phyloP scores from a whole-genome alignment of 75 land plant species.

The Larix kaempferi region DNA sequence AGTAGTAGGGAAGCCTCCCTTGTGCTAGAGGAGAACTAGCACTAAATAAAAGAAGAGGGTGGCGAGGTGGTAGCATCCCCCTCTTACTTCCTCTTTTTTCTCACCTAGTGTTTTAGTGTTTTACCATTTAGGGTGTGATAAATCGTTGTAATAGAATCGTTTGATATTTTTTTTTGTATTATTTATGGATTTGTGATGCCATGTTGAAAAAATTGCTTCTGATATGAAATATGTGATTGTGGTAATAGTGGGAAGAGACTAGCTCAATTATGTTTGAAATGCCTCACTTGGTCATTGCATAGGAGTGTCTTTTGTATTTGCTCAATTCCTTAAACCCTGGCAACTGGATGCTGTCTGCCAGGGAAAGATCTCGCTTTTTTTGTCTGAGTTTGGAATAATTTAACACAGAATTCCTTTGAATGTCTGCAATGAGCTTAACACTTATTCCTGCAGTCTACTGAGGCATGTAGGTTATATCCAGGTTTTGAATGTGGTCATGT shows the following conservation, averaged over 20 bases:
- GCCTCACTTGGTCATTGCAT: background rate
- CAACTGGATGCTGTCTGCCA: background rate
- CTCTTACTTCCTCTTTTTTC: too few relatives aligned
- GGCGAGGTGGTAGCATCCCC: too few relatives aligned
- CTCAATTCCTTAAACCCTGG: background rate
- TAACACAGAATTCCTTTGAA: background rate
- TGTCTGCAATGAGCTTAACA: conserved; percentile 4
- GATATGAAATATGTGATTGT: background rate
- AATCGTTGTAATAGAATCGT: too few relatives aligned
- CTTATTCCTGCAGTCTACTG: background rate
- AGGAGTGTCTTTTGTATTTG: background rate
- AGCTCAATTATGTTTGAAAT: background rate
- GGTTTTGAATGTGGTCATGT: conserved; percentile 9
- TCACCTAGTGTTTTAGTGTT: too few relatives aligned
- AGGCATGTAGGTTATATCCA: conserved; percentile 1
- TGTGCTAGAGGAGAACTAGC: too few relatives aligned
- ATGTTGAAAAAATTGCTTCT: background rate
- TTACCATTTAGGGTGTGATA: too few relatives aligned
- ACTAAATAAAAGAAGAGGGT: too few relatives aligned
- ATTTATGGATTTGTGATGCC: background rate
- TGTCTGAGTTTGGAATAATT: background rate
- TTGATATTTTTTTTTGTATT: background rate
- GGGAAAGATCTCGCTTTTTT: background rate
- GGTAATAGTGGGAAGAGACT: background rate
- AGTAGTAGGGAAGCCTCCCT: too few relatives aligned